Percentiles rank a stretch among this genome's conserved stretches.
Conservation (phyloP, 805 yeast species). For the Saccharomycopsis guyanensis region DNA sequence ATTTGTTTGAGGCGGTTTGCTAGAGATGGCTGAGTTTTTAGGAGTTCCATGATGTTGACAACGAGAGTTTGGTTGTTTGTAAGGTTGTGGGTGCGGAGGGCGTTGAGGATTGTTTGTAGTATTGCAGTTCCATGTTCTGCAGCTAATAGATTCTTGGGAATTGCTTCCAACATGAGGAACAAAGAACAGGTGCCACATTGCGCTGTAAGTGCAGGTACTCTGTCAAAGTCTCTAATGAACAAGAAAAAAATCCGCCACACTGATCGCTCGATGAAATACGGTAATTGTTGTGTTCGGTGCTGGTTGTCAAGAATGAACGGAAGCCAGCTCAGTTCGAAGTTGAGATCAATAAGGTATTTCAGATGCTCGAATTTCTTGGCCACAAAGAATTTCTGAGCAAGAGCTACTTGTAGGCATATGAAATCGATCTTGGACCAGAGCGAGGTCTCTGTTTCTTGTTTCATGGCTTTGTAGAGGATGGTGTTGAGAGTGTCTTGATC, state of each 20-base stretch:
- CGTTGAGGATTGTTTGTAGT: background rate
- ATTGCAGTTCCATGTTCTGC: background rate
- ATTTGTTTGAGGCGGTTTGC: background rate
- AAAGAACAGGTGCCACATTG: background rate
- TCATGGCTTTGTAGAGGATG: conserved; percentile 5
- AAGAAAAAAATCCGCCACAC: conserved; percentile 20
- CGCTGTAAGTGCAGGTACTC: background rate
- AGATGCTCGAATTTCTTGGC: conserved; percentile 10
- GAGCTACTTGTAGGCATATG: conserved; percentile 18
- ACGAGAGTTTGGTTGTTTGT: background rate
- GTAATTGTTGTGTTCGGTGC: background rate
- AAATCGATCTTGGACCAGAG: conserved; percentile 16
- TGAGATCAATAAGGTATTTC: conserved; percentile 8
- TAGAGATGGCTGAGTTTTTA: background rate
- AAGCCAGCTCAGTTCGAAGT: conserved; percentile 15
- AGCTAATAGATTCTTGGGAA: conserved; percentile 8
- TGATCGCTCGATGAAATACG: conserved; percentile 17
- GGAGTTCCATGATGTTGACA: background rate
- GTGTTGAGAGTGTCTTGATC: conserved; percentile 9
- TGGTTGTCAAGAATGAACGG: conserved; percentile 8
- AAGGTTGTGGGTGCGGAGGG: background rate
- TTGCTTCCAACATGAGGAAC: conserved; percentile 9
- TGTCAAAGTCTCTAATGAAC: conserved; percentile 12
- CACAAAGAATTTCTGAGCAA: conserved; percentile 18
- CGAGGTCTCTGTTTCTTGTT: background rate